Conservation (phyloP, 345 rosid genomes). For the Salix dunnii region DNA sequence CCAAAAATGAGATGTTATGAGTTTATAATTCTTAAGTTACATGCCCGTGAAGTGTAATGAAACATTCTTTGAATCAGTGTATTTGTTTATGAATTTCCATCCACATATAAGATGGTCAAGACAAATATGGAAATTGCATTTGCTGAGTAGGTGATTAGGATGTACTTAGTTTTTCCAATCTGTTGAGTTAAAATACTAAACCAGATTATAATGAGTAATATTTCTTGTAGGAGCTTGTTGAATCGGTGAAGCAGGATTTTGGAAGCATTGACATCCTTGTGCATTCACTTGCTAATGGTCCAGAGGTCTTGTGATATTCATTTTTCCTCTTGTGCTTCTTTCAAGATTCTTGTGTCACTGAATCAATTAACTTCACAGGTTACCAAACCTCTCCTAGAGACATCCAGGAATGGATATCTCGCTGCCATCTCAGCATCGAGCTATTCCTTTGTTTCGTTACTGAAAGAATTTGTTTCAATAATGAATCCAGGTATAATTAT, state of each 20-base stretch:
- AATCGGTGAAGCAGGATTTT: slow-evolving; percentile 77
- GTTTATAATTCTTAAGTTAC: background rate
- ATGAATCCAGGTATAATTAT: slow-evolving; percentile 73
- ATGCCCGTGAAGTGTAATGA: background rate
- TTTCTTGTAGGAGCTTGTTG: slow-evolving; percentile 68
- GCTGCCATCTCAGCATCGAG: slow-evolving; percentile 94
- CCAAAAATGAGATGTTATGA: background rate
- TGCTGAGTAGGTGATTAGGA: background rate
- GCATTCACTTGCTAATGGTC: slow-evolving; percentile 94
- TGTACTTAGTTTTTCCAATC: background rate
- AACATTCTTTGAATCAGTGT: background rate
- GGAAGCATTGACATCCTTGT: slow-evolving; percentile 91
- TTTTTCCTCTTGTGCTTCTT: background rate
- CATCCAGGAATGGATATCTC: slow-evolving; percentile 88
- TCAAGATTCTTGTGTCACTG: slow-evolving; percentile 4
- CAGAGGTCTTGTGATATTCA: slow-evolving; percentile 54
- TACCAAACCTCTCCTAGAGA: slow-evolving; percentile 83
- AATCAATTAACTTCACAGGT: slow-evolving; percentile 44
- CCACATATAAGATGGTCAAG: background rate
- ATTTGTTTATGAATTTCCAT: background rate
- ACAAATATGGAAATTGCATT: background rate
- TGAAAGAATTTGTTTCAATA: slow-evolving; percentile 81
- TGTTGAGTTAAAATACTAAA: background rate
- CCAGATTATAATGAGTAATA: background rate
- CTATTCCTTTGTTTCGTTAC: slow-evolving; percentile 82